Percentiles rank a stretch among this genome's conserved stretches.
Evolutionary conservation across 768 basidiomycete genomes (phyloP).

Genomic region (Goffeauzyma gilvescens): DNA sequence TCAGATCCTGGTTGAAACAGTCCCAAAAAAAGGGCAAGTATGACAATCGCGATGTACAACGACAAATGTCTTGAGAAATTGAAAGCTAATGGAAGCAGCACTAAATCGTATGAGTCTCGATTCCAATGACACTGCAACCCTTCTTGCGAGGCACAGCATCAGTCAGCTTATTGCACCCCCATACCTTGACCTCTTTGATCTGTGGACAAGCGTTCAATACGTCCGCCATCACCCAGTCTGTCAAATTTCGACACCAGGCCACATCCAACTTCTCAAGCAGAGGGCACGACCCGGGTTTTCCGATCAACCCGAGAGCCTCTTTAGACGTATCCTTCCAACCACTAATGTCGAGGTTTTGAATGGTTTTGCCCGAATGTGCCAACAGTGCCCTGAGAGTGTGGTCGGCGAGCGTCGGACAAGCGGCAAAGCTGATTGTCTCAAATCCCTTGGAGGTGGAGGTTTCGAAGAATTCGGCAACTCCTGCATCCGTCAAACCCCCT

Average conservation of each 20-base stretch:
- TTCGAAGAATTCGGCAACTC: slow-evolving; percentile 50
- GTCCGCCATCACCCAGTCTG: slow-evolving; percentile 62
- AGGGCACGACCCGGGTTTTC: slow-evolving; percentile 21
- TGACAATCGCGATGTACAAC: no score
- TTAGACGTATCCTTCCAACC: slow-evolving; percentile 49
- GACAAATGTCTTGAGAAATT: no score
- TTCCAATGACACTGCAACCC: slow-evolving; percentile 23
- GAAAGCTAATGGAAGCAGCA: no score
- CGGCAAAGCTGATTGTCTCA: slow-evolving; percentile 33
- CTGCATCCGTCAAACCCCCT: slow-evolving; percentile 45
- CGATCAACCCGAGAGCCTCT: slow-evolving; percentile 36
- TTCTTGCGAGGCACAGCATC: slow-evolving; percentile 29
- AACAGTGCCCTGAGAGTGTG: slow-evolving; percentile 47
- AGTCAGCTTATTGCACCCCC: slow-evolving; percentile 31
- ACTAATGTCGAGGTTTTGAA: slow-evolving; percentile 53
- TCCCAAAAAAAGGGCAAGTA: no score
- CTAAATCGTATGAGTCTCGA: slow-evolving; percentile 23
- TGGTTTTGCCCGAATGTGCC: slow-evolving; percentile 43
- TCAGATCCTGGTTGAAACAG: no score
- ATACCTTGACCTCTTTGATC: slow-evolving; percentile 39
- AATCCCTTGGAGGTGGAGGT: slow-evolving; percentile 34
- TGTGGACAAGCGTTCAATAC: slow-evolving; percentile 39
- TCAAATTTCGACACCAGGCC: slow-evolving; percentile 64
- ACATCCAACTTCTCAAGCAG: slow-evolving; percentile 49
- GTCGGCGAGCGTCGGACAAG: slow-evolving; percentile 42